Conservation (phyloP, 441 rosid genomes). For the Metrosideros polymorpha region DNA sequence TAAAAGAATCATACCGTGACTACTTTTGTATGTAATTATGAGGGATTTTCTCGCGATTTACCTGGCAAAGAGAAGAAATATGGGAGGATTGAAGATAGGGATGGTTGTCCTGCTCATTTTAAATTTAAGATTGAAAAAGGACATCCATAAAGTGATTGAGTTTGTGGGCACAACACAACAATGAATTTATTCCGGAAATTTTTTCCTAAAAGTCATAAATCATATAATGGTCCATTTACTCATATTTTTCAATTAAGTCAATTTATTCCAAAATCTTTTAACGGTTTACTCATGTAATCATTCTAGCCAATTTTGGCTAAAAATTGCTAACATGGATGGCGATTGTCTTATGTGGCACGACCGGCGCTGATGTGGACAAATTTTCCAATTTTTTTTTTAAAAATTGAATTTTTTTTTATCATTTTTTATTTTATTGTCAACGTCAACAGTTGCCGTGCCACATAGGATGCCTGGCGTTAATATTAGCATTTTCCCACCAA, state of each 20-base stretch:
- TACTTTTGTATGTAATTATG: neutral
- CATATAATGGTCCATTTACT: accelerated
- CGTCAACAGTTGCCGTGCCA: accelerated
- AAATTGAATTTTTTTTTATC: neutral
- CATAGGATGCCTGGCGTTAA: accelerated
- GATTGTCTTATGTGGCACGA: accelerated
- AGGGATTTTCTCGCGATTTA: neutral
- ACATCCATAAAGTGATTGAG: neutral
- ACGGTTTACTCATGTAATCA: neutral
- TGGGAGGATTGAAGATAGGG: neutral
- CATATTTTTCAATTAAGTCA: accelerated
- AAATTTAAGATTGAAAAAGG: neutral
- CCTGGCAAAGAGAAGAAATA: neutral
- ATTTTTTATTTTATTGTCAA: neutral
- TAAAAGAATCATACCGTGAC: neutral
- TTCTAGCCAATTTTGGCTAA: accelerated
- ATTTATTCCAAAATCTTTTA: accelerated
- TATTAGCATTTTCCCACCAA: neutral
- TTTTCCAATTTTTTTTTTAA: no score
- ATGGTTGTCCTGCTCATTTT: neutral
- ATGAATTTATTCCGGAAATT: accelerated
- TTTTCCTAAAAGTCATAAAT: neutral
- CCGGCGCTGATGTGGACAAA: accelerated
- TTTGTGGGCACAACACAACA: neutral
- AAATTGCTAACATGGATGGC: no score